Base-by-base conservation (phyloP, 1,139 yeast genomes). In the Debaryomyces singareniensis region DNA sequence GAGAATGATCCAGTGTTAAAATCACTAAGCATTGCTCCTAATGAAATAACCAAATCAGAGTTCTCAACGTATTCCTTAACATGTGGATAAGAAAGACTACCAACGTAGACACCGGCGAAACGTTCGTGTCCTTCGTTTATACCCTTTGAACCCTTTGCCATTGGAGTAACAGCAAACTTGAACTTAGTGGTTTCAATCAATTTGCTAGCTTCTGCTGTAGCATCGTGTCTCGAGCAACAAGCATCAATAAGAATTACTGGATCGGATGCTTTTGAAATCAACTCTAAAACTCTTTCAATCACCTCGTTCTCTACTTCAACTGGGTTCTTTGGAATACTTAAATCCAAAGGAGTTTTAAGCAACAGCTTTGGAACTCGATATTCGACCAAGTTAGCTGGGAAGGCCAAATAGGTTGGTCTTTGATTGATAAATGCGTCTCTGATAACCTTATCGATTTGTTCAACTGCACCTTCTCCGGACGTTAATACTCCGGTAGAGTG, bases 1-100 rank as follows among this genome's bases (percentile, higher is more conserved):
- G 65, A 57, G 38, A 61, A 61, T 3, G 65, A 52, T 11, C 67
- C 67, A 7, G 68, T 61, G 40, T 59, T 60, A 48, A 61, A 61
- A 39, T 61, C 67, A 31, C 61, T 54, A 34, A 61, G 50, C 37
- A 61, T 44, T 4, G 65, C 67, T 30, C 65, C 65, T 20, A 55
- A 39, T 4, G 61, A 57, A 15, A 58, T 37, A 10, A 58, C 48
- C 37, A 58, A 49, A 34, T 58, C 65, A 0, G 62, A 40, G 6
- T 36, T 28, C 36, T 58, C 64, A 18, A 58, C 61, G 3, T 47
- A 44, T 20, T 49, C 44, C 34, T 54, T 55, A 12, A 56, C 61
- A 5, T 45, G 42, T 5, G 61, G 60, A 32, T 54, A 47, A 2
- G 64, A 58, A 27, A 56, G 46, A 4, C 54, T 38, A 9, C 65